These are phyloP conservation scores for Lachancea meyersii DNA, from an alignment of 805 yeast genomes.

Conservation along the genomic window DNA sequence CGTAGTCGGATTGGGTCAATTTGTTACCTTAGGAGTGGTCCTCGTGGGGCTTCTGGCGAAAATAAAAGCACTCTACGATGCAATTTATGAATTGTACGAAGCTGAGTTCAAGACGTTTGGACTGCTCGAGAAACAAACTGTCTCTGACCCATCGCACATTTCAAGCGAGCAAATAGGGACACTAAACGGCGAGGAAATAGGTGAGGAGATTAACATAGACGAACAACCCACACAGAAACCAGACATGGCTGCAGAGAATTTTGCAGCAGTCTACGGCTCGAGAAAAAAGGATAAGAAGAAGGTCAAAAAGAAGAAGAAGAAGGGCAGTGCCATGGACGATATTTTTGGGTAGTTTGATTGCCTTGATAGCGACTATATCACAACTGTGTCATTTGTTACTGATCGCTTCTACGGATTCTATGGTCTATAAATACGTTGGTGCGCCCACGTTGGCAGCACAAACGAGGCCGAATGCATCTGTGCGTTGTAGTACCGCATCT, in stretches of 20 bases:
- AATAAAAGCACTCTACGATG: slow-evolving; percentile 29
- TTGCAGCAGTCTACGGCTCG: not conserved
- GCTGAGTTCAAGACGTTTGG: slow-evolving; percentile 21
- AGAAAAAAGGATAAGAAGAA: slow-evolving; percentile 16
- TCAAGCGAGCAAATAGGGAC: not conserved
- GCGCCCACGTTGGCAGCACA: slow-evolving; percentile 77
- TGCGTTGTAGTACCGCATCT: slow-evolving; percentile 59
- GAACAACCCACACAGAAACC: not conserved
- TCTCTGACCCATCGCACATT: not conserved
- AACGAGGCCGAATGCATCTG: slow-evolving; percentile 67
- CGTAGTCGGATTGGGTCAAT: slow-evolving; percentile 70
- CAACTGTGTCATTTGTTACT: too few species aligned
- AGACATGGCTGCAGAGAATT: not conserved
- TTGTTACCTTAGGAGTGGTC: slow-evolving; percentile 64
- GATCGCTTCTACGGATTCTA: not conserved
- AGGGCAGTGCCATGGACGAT: slow-evolving; percentile 60
- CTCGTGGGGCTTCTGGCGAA: slow-evolving; percentile 52
- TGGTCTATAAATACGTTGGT: slow-evolving; percentile 24
- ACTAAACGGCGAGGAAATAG: slow-evolving; percentile 30
- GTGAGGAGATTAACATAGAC: slow-evolving; percentile 22
- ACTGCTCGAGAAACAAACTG: not conserved
- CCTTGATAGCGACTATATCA: too few species aligned
- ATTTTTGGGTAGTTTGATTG: slow-evolving; percentile 49
- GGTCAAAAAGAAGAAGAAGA: slow-evolving; percentile 41
- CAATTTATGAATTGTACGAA: slow-evolving; percentile 15